A percentile compares a stretch with the other conserved stretches of the same genome.
Evolutionary conservation across 1,139 yeast species (phyloP).

Genomic region (Meyerozyma carpophila): DNA sequence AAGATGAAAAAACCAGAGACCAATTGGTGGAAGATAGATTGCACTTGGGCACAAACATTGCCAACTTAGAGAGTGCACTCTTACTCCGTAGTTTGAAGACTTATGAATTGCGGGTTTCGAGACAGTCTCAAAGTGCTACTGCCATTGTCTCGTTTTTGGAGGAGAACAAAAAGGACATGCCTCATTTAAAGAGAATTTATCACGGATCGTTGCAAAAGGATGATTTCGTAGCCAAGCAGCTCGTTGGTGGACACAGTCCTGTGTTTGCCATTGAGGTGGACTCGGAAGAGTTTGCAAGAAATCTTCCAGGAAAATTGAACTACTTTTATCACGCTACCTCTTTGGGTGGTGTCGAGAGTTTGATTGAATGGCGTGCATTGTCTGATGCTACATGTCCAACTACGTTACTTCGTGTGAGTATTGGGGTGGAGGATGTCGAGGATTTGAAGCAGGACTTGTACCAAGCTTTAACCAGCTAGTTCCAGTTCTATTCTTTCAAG

Average conservation of each 20-base stretch:
- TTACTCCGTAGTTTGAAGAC: conserved; percentile 78
- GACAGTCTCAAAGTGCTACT: conserved; percentile 64
- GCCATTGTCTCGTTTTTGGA: conserved; percentile 54
- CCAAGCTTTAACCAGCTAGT: conserved; percentile 14
- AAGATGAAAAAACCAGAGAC: conserved; percentile 40
- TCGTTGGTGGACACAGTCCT: conserved; percentile 66
- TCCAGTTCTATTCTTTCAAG: not conserved
- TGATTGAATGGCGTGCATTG: conserved; percentile 86
- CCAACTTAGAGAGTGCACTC: conserved; percentile 69
- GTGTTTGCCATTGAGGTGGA: conserved; percentile 63
- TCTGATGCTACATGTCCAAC: conserved; percentile 55
- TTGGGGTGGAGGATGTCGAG: conserved; percentile 71
- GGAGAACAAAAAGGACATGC: conserved; percentile 42
- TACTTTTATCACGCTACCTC: conserved; percentile 88
- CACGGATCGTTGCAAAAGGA: conserved; percentile 78
- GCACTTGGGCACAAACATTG: conserved; percentile 71
- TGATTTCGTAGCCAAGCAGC: conserved; percentile 55
- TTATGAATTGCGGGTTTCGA: conserved; percentile 59
- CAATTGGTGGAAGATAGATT: conserved; percentile 56
- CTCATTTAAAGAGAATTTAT: conserved; percentile 45
- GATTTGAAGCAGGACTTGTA: conserved; percentile 66
- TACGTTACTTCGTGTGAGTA: conserved; percentile 62
- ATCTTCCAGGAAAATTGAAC: conserved; percentile 61
- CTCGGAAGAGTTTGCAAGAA: conserved; percentile 51
- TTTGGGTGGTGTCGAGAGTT: conserved; percentile 88